A percentile compares a stretch with the other conserved stretches of the same genome.
Conservation (phyloP, 225 moss, liverwort and hornwort species). For the Marchantia polymorpha region DNA sequence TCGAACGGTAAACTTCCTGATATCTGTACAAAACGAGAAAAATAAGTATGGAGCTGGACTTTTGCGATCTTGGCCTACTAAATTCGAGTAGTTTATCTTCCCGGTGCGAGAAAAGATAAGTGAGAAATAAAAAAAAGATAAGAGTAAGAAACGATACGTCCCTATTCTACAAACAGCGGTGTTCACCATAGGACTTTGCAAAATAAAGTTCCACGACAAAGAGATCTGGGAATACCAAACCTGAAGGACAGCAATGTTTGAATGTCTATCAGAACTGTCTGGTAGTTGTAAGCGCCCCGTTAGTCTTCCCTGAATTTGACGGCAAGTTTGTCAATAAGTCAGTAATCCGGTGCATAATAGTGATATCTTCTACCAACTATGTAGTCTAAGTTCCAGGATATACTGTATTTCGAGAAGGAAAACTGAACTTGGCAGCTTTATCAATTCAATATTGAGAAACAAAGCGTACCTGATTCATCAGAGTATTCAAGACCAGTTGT, state of each 20-base stretch:
- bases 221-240: slow-evolving; percentile 29
- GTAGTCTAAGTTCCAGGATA: too few species aligned
- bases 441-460: not conserved
- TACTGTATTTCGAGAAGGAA: not conserved
- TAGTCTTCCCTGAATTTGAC: slow-evolving; percentile 50
- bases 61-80: not conserved
- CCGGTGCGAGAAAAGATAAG: not conserved
- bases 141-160: too few species aligned
- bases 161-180: too few species aligned
- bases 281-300: slow-evolving; percentile 65
- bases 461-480: slow-evolving; percentile 59
- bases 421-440: not conserved
- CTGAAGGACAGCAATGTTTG: slow-evolving; percentile 86
- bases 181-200: too few species aligned
- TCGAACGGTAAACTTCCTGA: slow-evolving; percentile 68
- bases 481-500: slow-evolving; percentile 59
- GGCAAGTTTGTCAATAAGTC: too few species aligned
- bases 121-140: not conserved
- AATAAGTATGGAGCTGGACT: not conserved
- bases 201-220: too few species aligned
- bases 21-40: slow-evolving; percentile 46
- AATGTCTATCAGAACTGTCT: slow-evolving; percentile 58
- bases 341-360: too few species aligned
- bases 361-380: too few species aligned
- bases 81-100: not conserved